Percentiles rank a stretch among this genome's conserved stretches.
Conservation (phyloP, 495 filamentous ascomycete genomes). For the Friedmanniomyces simplex region DNA sequence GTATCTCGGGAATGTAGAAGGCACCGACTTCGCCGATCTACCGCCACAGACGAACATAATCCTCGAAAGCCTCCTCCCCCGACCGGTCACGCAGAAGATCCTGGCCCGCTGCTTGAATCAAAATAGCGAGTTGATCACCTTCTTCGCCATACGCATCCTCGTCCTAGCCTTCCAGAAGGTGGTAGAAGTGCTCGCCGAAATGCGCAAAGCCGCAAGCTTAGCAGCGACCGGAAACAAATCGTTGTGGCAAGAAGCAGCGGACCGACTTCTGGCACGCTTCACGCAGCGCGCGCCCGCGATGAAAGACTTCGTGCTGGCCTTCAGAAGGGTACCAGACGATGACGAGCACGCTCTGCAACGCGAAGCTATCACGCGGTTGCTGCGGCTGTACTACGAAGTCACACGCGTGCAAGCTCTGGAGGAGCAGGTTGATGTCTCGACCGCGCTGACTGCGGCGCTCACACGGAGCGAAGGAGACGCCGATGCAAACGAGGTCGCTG, state of each 20-base stretch:
- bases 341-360: constrained; percentile 57
- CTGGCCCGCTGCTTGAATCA: constrained; percentile 68
- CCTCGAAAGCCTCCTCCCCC: constrained; percentile 79
- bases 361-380: constrained; percentile 62
- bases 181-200: constrained; percentile 43
- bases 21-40: constrained; percentile 34
- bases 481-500: constrained; percentile 33
- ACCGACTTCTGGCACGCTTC: constrained; percentile 61
- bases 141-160: constrained; percentile 72
- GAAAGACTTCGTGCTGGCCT: constrained; percentile 62
- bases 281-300: constrained; percentile 65
- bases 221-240: constrained; percentile 21
- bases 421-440: constrained; percentile 76
- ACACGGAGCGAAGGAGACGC: constrained; percentile 38
- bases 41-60: constrained; percentile 68
- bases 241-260: constrained; percentile 56
- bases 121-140: constrained; percentile 60
- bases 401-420: constrained; percentile 68
- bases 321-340: constrained; percentile 50
- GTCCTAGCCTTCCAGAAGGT: constrained; percentile 72
- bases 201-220: constrained; percentile 38
- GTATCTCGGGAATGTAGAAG: constrained; percentile 44
- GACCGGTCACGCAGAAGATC: constrained; percentile 64
- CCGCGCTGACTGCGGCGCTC: constrained; percentile 57
- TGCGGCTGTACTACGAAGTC: constrained; percentile 70